phyloP scores from a whole-genome alignment of 371 early-diverging fungal genomes.

The Synchytrium microbalum region DNA sequence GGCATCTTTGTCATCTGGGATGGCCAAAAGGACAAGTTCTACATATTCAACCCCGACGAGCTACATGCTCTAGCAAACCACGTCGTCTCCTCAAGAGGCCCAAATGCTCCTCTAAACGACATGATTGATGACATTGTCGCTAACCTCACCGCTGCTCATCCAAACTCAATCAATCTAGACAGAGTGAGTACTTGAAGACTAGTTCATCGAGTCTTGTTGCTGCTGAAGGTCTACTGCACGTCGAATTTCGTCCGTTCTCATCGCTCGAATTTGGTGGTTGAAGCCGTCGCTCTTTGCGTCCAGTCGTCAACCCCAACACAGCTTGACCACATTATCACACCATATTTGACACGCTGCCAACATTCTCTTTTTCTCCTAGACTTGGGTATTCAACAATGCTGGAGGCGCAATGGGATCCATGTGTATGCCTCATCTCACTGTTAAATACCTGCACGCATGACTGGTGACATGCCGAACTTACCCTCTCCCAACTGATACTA shows the following conservation, averaged over 20 bases:
- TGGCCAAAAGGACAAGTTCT: background rate
- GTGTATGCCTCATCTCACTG: conserved; percentile 10
- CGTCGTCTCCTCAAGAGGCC: background rate
- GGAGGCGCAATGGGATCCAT: conserved; percentile 53
- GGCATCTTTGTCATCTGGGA: background rate
- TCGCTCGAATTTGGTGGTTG: too few relatives aligned
- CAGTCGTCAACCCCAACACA: too few relatives aligned
- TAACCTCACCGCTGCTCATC: background rate
- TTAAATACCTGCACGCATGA: too few relatives aligned
- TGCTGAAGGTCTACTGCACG: conserved; percentile 50
- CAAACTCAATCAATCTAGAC: background rate
- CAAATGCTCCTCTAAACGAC: background rate
- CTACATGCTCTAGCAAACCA: background rate
- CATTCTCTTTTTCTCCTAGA: background rate
- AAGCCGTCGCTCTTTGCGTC: too few relatives aligned
- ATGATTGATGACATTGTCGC: background rate
- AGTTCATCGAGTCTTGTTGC: too few relatives aligned
- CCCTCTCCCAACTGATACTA: too few relatives aligned
- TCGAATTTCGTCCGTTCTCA: too few relatives aligned
- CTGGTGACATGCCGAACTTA: too few relatives aligned
- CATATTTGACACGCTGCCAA: background rate
- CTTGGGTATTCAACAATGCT: conserved; percentile 36
- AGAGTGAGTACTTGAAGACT: background rate
- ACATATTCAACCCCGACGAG: background rate
- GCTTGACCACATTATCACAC: too few relatives aligned